A percentile compares a stretch with the other conserved stretches of the same genome.
phyloP scores from a whole-genome alignment of 2,329 filamentous ascomycete genomes.

The Lanzia echinophila region DNA sequence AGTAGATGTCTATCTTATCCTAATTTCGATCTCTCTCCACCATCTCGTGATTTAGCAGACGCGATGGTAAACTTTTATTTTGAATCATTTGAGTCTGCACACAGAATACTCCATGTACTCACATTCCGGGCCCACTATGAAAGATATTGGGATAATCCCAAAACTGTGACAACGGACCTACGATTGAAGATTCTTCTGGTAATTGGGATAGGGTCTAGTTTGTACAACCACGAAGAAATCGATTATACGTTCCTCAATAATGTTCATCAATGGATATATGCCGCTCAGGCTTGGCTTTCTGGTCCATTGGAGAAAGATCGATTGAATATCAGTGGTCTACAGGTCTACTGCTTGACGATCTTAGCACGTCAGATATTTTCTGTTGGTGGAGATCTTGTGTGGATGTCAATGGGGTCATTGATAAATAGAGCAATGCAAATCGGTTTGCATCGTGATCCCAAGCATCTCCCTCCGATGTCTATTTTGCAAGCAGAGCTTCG shows the following conservation, averaged over 20 bases:
- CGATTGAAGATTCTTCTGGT: conserved; percentile 13
- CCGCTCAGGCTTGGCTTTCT: conserved; percentile 16
- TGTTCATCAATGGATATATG: conserved; percentile 16
- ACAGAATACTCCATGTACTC: conserved; percentile 39
- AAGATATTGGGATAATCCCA: conserved; percentile 33
- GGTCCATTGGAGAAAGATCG: conserved; percentile 38
- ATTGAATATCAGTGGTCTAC: conserved; percentile 42
- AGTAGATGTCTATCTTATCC: too few species aligned
- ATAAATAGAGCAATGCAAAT: conserved; percentile 48
- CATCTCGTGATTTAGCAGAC: too few species aligned
- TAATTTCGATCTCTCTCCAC: conserved; percentile 12
- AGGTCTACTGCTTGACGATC: conserved; percentile 45
- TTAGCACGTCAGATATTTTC: conserved; percentile 42
- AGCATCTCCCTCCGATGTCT: conserved; percentile 41
- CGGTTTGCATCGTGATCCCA: conserved; percentile 52
- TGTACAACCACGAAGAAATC: conserved; percentile 11
- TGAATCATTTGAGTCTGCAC: conserved; percentile 36
- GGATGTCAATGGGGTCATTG: conserved; percentile 44
- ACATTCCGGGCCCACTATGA: conserved; percentile 38
- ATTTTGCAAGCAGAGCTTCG: conserved; percentile 45
- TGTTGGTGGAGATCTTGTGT: conserved; percentile 44
- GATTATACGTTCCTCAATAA: conserved; percentile 1
- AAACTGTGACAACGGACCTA: conserved; percentile 8
- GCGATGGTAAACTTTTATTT: conserved; percentile 32
- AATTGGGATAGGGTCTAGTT: conserved; percentile 15